Percentiles rank a stretch among this genome's conserved stretches.
Evolutionary conservation across 495 filamentous ascomycete species (phyloP).

Genomic region (Daldinia grandis): DNA sequence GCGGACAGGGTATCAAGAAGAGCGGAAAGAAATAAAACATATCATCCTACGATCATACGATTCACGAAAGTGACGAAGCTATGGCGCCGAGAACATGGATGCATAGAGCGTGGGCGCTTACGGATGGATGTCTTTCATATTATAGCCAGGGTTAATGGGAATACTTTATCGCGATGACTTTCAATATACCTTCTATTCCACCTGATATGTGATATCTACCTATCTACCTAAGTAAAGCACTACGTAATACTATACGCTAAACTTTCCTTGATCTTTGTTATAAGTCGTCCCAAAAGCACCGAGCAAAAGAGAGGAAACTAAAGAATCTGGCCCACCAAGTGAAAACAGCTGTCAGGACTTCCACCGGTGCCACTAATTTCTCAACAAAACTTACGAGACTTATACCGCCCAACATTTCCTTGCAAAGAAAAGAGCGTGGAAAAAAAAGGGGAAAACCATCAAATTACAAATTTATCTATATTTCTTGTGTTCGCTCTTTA

Average conservation of each 20-base stretch:
- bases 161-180: conserved; percentile 20
- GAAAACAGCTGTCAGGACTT: conserved; percentile 25
- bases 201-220: conserved; percentile 3
- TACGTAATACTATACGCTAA: neutral
- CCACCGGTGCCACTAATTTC: conserved; percentile 14
- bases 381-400: conserved; percentile 28
- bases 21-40: conserved; percentile 80
- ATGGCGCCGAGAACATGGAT: conserved; percentile 25
- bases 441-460: neutral
- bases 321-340: conserved; percentile 9
- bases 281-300: neutral
- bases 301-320: neutral
- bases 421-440: neutral
- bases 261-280: conserved; percentile 6
- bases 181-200: conserved; percentile 26
- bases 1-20: conserved; percentile 87
- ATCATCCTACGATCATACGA: conserved; percentile 9
- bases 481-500: neutral
- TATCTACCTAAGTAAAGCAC: neutral
- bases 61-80: conserved; percentile 36
- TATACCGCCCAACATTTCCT: conserved; percentile 5
- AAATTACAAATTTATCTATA: neutral
- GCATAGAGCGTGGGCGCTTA: conserved; percentile 35
- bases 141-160: conserved; percentile 25
- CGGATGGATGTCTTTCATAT: conserved; percentile 32